Evolutionary conservation across 2,329 filamentous ascomycete genomes (phyloP).

Genomic region (Pyricularia pennisetigena): DNA sequence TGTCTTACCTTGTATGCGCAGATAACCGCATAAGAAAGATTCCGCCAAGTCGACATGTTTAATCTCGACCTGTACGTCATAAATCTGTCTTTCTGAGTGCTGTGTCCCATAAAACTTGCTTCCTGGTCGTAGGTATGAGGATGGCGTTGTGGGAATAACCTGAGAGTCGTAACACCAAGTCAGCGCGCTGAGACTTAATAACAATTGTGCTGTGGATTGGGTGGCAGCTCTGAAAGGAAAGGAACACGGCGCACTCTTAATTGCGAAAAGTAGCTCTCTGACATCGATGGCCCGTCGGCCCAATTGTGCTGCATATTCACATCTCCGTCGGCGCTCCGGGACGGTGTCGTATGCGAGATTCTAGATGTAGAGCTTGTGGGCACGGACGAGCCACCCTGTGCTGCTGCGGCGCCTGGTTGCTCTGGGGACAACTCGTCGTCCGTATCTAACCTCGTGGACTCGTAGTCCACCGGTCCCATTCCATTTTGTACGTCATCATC

Average conservation of each 20-base stretch:
- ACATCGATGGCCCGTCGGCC: neutral
- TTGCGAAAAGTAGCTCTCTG: neutral
- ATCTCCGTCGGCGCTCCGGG: neutral
- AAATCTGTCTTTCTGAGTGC: slow-evolving; percentile 83
- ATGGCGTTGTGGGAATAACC: slow-evolving; percentile 70
- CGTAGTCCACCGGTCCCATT: neutral
- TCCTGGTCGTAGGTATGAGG: slow-evolving; percentile 75
- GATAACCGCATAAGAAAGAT: slow-evolving; percentile 88
- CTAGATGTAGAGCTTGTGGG: neutral
- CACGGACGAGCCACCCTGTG: neutral
- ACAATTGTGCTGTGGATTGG: neutral
- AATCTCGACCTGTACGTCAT: slow-evolving; percentile 93
- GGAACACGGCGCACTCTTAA: neutral
- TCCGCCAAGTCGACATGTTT: slow-evolving; percentile 93
- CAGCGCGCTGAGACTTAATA: neutral
- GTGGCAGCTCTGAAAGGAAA: neutral
- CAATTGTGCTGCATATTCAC: neutral
- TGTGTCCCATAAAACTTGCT: slow-evolving; percentile 87
- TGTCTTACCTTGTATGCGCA: slow-evolving; percentile 77
- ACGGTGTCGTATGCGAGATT: neutral
- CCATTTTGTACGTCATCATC: neutral
- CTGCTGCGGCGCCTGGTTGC: neutral
- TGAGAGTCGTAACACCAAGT: slow-evolving; percentile 21
- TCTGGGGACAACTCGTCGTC: neutral
- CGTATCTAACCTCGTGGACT: neutral